phyloP scores from a whole-genome alignment of 192 early-diverging fungal genomes.

The Mortierella antarctica region DNA sequence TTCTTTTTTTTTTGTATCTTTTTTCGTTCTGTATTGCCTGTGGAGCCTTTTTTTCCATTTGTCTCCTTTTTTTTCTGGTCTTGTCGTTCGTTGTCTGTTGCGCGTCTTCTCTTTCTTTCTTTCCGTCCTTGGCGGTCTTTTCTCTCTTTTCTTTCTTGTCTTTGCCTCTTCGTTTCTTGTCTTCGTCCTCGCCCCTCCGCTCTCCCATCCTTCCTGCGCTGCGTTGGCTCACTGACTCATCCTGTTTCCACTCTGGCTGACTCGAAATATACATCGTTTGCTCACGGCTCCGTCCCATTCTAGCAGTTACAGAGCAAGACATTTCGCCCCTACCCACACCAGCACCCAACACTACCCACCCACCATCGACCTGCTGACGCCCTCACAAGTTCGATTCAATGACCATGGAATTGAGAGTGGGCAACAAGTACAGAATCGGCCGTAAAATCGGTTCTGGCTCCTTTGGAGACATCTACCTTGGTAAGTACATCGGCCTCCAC shows the following conservation, averaged over 20 bases:
- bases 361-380: not conserved
- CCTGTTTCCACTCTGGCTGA: not conserved
- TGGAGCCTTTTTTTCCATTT: not conserved
- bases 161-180: not conserved
- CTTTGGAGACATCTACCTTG: slow-evolving; percentile 98
- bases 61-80: not conserved
- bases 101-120: slow-evolving; percentile 5
- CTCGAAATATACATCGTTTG: not conserved
- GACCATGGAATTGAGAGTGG: slow-evolving; percentile 85
- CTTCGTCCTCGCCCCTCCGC: not conserved
- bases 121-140: not conserved
- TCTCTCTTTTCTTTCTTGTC: not conserved
- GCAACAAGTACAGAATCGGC: slow-evolving; percentile 94
- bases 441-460: slow-evolving; percentile 97
- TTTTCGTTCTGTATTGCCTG: not conserved
- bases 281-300: not conserved
- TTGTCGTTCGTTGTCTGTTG: not conserved
- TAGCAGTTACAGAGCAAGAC: not conserved
- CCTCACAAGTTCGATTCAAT: slow-evolving; percentile 23
- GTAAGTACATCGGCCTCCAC: slow-evolving; percentile 55
- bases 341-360: not conserved
- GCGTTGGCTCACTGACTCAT: not conserved
- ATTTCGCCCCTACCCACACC: not conserved
- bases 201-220: not conserved
- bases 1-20: not conserved